These are phyloP conservation scores for Lactarius quietus DNA, from an alignment of 768 basidiomycete genomes.

Conservation along the genomic window DNA sequence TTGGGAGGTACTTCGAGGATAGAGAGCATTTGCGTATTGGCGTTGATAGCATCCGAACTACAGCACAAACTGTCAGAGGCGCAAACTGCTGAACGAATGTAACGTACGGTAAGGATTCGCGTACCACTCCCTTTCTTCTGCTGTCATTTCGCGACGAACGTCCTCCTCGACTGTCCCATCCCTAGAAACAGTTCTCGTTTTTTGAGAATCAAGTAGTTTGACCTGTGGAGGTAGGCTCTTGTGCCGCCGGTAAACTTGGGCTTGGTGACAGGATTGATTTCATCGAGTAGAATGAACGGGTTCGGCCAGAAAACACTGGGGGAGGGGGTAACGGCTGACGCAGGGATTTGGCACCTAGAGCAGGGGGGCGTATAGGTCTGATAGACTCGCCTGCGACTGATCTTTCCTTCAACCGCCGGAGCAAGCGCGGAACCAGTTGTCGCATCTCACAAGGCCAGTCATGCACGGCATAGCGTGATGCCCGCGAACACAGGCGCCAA, in stretches of 20 bases:
- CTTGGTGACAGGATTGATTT: constrained; percentile 52
- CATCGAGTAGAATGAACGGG: constrained; percentile 60
- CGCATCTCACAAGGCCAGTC: constrained; percentile 44
- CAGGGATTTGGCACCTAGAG: constrained; percentile 14
- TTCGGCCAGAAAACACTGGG: constrained; percentile 43
- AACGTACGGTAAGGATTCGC: constrained; percentile 70
- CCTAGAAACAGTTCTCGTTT: constrained; percentile 21
- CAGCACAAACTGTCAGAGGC: neutral
- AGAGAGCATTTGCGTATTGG: constrained; percentile 56
- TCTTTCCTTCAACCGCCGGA: constrained; percentile 38
- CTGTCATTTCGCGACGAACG: constrained; percentile 54
- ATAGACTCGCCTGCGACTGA: constrained; percentile 18
- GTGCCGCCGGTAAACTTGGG: constrained; percentile 48
- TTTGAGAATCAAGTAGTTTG: constrained; percentile 32
- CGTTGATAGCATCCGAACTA: constrained; percentile 69
- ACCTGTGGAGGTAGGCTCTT: constrained; percentile 55
- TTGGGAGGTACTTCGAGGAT: constrained; percentile 51
- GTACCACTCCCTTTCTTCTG: constrained; percentile 62
- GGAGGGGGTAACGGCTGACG: constrained; percentile 8
- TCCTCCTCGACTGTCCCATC: constrained; percentile 18
- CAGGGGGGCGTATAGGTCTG: constrained; percentile 17
- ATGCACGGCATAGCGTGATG: neutral
- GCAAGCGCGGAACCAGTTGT: constrained; percentile 66
- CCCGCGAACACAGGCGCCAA: neutral
- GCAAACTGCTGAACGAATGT: neutral